Evolutionary conservation across 2,329 filamentous ascomycete species (phyloP), one percentile per base, ranked within the genome.

Genomic region (Colletotrichum falcatum): DNA sequence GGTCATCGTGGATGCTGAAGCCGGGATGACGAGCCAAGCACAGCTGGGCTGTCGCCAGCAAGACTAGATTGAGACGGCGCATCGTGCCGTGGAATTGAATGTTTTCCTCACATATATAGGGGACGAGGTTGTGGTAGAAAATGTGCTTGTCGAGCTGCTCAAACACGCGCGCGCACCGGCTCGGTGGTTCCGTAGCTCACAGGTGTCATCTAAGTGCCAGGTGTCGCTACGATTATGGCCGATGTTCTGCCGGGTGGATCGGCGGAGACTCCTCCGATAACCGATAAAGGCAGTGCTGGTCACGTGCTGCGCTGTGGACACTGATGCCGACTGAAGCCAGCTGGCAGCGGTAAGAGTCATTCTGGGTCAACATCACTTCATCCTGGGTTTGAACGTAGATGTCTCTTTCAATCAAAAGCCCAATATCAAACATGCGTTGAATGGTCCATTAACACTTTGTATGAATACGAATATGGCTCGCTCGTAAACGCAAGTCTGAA

Each of bases 1-100:
- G 81, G 79, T 98, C 95, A 78, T 97, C 94, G 77, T 96, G 91
- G 66, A 97, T 92, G 82, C 91, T 97, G 83, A 97, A 97, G 65
- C 85, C 82, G 9, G 83, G 83, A 55, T 86, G 84, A 55, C 84
- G 83, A 74, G 86, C 87, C 73, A 75, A 76, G 74, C 80, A 82
- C 37, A 87, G 81, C 79, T 82, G 85, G 73, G 83, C 74, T 59
- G 77, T 76, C 54, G 82, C 82, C 67, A 88, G 77, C 56, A 88
- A 75, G 18, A 82, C 74, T 63, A 87, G 67, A 67, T 81, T 79
- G 75, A 82, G 77, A 78, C 83, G 84, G 82, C 86, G 85, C 88
- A 89, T 90, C 71, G 72, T 83, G 79, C 76, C 77, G 78, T 49
- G 70, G 75, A 73, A 74, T 71, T 46, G 73, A 73, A 73, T 70